Base-by-base conservation (phyloP, 352 stramenopile species). In the Phytophthora tentaculata region DNA sequence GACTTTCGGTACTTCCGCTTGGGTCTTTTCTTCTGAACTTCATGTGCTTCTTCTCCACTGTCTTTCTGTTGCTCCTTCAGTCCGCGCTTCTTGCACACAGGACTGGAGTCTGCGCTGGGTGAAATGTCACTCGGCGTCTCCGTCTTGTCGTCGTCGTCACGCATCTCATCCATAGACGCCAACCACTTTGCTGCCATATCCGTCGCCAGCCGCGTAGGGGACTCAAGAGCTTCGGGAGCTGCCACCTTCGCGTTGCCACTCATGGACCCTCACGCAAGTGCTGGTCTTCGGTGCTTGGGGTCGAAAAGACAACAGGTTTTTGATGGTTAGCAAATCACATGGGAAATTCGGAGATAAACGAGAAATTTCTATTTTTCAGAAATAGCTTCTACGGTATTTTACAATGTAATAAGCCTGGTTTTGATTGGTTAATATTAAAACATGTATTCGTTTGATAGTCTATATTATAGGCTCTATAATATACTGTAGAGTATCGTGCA, bases 1-100 rank as follows among this genome's bases (percentile, higher is more conserved):
- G 68, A 76, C 47, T 76, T 76, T 28, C 68, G 68, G 54, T 52
- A 61, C 37, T 76, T 76, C 23, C 68, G 63, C 44, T 72, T 76
- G 37, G 63, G 44, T 49, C 49, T 66, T 59, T 71, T 71, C 23
- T 64, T 75, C 35, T 9, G 29, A 10, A 2, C 9, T 29, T 23
- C 16, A 28, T 23, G 14, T 12, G 12, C 17, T 0, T 26, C 19
- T 22, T 60, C 37, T 17, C 5, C 9, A 5, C 12, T 52, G 24
- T 22, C 66, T 10, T 14, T 29, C 14, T 49, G 17, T 2, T 54
- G n/a, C 16, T 35, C 45, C 0, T 51, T 32, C 14, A 51, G 14
- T 16, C 39, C 50, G 4, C 63, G 37, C 24, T 75, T 71, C 19
- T 71, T 71, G 14, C n/a, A 35, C 0, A 54, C 23, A 22, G 56